These are phyloP conservation scores for Lactarius deliciosus DNA, from an alignment of 768 basidiomycete species.

Conservation along the genomic window DNA sequence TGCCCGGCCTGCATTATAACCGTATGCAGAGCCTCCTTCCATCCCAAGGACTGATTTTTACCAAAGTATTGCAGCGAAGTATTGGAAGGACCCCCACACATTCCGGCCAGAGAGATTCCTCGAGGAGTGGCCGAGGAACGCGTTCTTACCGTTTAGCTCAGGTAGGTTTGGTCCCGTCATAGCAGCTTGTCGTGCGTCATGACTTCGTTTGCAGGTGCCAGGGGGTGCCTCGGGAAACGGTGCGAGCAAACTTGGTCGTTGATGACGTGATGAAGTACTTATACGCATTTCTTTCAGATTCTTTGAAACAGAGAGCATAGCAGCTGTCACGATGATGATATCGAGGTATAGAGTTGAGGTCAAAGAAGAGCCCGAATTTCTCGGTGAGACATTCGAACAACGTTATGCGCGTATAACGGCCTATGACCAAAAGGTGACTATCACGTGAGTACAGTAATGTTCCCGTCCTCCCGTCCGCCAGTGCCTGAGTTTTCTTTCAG, in stretches of 20 bases:
- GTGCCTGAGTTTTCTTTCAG: slow-evolving; percentile 8
- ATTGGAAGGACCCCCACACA: slow-evolving; percentile 52
- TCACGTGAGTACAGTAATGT: background rate
- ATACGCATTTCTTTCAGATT: slow-evolving; percentile 37
- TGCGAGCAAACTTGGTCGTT: background rate
- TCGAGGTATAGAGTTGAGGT: slow-evolving; percentile 47
- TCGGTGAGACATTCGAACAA: slow-evolving; percentile 45
- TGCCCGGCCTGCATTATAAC: slow-evolving; percentile 50
- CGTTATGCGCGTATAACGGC: slow-evolving; percentile 35
- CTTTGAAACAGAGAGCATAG: slow-evolving; percentile 50
- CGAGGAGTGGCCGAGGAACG: slow-evolving; percentile 37
- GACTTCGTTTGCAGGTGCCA: slow-evolving; percentile 14
- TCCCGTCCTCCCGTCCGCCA: no score
- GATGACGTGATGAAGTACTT: background rate
- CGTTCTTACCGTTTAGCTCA: slow-evolving; percentile 37
- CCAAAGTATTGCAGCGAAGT: slow-evolving; percentile 41
- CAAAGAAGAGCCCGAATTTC: slow-evolving; percentile 50
- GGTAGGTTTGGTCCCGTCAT: slow-evolving; percentile 17
- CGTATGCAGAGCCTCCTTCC: slow-evolving; percentile 36
- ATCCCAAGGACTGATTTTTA: background rate
- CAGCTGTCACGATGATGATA: slow-evolving; percentile 47
- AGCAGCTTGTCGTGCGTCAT: background rate
- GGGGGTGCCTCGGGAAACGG: slow-evolving; percentile 32
- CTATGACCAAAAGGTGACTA: background rate
- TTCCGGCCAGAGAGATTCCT: slow-evolving; percentile 45